Evolutionary conservation across 768 basidiomycete species (phyloP).

Genomic region (Suillus americanus): DNA sequence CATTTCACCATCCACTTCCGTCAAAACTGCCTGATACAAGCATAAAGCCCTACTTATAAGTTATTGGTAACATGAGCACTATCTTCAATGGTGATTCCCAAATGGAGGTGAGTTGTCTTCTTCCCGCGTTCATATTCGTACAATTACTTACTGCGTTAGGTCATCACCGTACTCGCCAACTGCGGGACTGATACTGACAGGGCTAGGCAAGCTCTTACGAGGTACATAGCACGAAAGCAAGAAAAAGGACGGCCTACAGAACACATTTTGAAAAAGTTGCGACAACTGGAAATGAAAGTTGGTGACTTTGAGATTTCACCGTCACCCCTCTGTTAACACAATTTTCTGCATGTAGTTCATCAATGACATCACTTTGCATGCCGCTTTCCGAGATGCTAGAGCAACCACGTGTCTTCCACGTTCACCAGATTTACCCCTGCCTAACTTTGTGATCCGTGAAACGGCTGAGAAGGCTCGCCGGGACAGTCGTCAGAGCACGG

Average conservation of each 20-base stretch:
- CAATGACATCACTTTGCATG: slow-evolving; percentile 25
- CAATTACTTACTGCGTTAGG: slow-evolving; percentile 17
- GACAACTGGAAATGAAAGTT: slow-evolving; percentile 30
- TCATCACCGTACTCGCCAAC: slow-evolving; percentile 33
- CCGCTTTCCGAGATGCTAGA: slow-evolving; percentile 34
- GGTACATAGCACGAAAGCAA: slow-evolving; percentile 31
- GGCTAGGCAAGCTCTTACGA: slow-evolving; percentile 29
- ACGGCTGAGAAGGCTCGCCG: neutral
- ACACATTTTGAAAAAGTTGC: slow-evolving; percentile 29
- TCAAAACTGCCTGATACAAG: neutral
- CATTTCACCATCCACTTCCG: neutral
- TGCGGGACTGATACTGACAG: slow-evolving; percentile 28
- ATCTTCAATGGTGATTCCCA: slow-evolving; percentile 31
- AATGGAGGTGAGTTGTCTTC: slow-evolving; percentile 20
- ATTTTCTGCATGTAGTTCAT: slow-evolving; percentile 25
- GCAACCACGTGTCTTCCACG: slow-evolving; percentile 28
- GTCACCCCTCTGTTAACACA: neutral
- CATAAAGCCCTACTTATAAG: neutral
- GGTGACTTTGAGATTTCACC: slow-evolving; percentile 2
- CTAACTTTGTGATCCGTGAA: slow-evolving; percentile 4
- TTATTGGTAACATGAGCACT: neutral
- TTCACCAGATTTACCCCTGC: slow-evolving; percentile 27
- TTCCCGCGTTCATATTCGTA: neutral
- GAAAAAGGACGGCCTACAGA: slow-evolving; percentile 27
- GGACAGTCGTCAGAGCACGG: neutral